Percentiles rank a stretch among this genome's conserved stretches.
Evolutionary conservation across 1,284 basidiomycete species (phyloP).

Genomic region (Porogramme epimiltina): DNA sequence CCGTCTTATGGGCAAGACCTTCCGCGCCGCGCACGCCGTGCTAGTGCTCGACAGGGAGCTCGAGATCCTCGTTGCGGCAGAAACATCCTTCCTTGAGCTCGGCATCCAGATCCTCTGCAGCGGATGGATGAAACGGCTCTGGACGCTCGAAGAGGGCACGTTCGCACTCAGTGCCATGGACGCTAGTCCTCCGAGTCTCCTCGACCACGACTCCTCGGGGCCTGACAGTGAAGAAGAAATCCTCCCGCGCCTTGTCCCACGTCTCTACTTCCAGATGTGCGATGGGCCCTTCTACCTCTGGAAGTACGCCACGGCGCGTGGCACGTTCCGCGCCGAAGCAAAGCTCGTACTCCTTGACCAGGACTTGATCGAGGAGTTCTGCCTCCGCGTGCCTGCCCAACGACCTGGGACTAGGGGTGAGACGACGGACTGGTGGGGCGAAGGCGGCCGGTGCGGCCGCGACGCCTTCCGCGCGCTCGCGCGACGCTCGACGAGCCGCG

Average conservation of each 20-base stretch:
- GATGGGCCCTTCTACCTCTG: background rate
- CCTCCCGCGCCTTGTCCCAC: too few species aligned
- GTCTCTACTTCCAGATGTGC: conserved; percentile 3
- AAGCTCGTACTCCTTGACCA: background rate
- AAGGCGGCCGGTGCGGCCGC: background rate
- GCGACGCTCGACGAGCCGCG: too few species aligned
- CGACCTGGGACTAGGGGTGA: background rate
- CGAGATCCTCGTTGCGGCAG: background rate
- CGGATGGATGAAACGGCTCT: conserved; percentile 4
- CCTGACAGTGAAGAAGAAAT: too few species aligned
- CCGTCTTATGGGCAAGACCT: background rate
- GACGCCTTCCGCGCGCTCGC: background rate
- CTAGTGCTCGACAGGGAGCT: conserved; percentile 6
- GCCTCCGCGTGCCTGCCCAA: too few species aligned
- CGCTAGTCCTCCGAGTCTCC: too few species aligned
- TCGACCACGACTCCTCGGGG: too few species aligned
- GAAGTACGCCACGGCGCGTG: too few species aligned
- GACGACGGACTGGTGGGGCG: background rate
- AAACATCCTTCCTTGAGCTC: background rate
- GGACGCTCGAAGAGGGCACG: conserved; percentile 4
- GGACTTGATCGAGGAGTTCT: too few species aligned
- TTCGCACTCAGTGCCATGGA: background rate
- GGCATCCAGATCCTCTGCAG: background rate
- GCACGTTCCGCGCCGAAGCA: background rate
- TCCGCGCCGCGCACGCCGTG: background rate